phyloP scores from a whole-genome alignment of 176 grass and related monocot genomes.

The Oryza officinalis region DNA sequence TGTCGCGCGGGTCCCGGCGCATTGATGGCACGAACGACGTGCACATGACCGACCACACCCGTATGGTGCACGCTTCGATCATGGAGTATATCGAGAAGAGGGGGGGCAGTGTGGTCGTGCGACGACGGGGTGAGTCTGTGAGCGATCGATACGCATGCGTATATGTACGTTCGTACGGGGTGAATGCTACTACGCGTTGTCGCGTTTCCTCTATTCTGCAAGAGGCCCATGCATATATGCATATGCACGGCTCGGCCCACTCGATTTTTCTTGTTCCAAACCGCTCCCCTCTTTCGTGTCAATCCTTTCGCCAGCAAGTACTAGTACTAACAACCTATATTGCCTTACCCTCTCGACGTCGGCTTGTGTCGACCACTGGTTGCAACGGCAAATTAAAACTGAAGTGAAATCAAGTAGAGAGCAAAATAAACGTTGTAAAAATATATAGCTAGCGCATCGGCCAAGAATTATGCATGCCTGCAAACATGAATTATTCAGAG shows the following conservation, averaged over 20 bases:
- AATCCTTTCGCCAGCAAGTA: neutral
- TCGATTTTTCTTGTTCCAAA: conserved; percentile 10
- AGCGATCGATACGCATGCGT: neutral
- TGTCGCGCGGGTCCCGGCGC: conserved; percentile 34
- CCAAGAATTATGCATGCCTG: neutral
- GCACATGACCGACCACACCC: conserved; percentile 28
- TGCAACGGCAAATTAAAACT: neutral
- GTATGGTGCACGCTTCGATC: conserved; percentile 43
- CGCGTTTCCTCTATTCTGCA: conserved; percentile 40
- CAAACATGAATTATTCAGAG: neutral
- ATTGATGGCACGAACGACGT: conserved; percentile 38
- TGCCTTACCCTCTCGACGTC: neutral
- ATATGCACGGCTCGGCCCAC: neutral
- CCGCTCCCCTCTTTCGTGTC: neutral
- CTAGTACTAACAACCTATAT: neutral
- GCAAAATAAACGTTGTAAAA: neutral
- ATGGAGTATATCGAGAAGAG: neutral
- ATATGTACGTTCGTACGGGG: neutral
- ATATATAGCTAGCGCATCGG: too few relatives aligned
- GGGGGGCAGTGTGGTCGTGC: neutral
- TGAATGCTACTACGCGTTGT: conserved; percentile 6
- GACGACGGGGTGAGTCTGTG: neutral
- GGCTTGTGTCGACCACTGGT: neutral
- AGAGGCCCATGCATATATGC: conserved; percentile 43
- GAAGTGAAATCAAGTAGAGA: neutral